Conservation (phyloP, 768 basidiomycete genomes). For the Boletus edulis region DNA sequence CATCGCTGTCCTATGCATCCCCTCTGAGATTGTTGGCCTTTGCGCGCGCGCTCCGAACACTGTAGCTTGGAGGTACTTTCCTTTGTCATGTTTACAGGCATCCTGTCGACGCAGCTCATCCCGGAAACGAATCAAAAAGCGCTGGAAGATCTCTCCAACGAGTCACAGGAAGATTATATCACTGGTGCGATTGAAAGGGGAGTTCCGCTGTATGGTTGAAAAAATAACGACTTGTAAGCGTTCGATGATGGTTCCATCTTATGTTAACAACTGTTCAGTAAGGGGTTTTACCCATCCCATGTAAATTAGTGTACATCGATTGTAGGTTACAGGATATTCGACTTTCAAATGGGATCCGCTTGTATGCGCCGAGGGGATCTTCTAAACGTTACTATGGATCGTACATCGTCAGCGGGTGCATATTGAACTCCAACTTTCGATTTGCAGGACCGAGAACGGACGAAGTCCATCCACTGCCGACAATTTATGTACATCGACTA, state of each 20-base stretch:
- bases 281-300: background rate
- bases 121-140: conserved; percentile 70
- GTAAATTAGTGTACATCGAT: background rate
- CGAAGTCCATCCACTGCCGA: background rate
- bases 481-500: conserved; percentile 10
- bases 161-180: conserved; percentile 64
- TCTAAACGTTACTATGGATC: too few species aligned
- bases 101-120: conserved; percentile 78
- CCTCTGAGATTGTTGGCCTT: background rate
- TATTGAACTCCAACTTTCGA: too few species aligned
- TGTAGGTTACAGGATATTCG: background rate
- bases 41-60: background rate
- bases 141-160: conserved; percentile 73
- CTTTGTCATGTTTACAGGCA: conserved; percentile 80
- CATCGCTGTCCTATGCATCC: background rate
- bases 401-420: background rate
- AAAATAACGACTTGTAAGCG: background rate
- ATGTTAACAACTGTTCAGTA: background rate
- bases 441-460: background rate
- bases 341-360: background rate
- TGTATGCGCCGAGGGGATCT: too few species aligned
- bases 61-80: conserved; percentile 72
- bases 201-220: conserved; percentile 7
- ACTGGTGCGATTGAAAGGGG: conserved; percentile 14
- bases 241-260: background rate